A percentile compares a stretch with the other conserved stretches of the same genome.
phyloP scores from a whole-genome alignment of 768 basidiomycete genomes.

The Coprinopsis strossmayeri region DNA sequence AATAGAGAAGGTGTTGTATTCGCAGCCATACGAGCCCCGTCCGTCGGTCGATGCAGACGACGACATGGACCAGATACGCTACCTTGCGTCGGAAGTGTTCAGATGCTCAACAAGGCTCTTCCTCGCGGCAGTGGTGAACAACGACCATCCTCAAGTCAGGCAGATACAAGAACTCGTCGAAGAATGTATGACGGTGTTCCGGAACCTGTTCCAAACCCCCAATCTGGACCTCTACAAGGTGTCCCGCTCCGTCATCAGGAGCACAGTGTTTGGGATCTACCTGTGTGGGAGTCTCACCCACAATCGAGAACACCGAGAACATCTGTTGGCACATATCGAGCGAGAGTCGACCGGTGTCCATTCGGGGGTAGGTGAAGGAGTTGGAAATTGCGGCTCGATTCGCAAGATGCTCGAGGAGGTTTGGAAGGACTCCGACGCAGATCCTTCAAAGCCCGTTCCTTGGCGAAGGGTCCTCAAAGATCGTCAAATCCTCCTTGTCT shows the following conservation, averaged over 20 bases:
- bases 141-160: conserved; percentile 56
- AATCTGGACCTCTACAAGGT: conserved; percentile 18
- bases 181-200: conserved; percentile 46
- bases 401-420: conserved; percentile 46
- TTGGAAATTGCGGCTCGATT: conserved; percentile 64
- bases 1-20: conserved; percentile 38
- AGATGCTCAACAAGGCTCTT: conserved; percentile 70
- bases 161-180: conserved; percentile 54
- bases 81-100: conserved; percentile 55
- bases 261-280: conserved; percentile 74
- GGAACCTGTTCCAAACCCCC: conserved; percentile 25
- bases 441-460: conserved; percentile 33
- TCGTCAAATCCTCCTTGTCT: conserved; percentile 43
- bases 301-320: conserved; percentile 31
- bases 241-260: conserved; percentile 56
- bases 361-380: conserved; percentile 28
- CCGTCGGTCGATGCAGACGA: conserved; percentile 15
- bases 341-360: conserved; percentile 30
- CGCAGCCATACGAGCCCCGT: conserved; percentile 14
- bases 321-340: conserved; percentile 40
- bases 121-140: conserved; percentile 71
- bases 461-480: conserved; percentile 57
- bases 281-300: conserved; percentile 68
- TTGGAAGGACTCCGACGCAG: conserved; percentile 40
- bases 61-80: conserved; percentile 30